A percentile compares a stretch with the other conserved stretches of the same genome.
Conservation (phyloP, 768 basidiomycete genomes). For the Macrolepiota fuliginosa region DNA sequence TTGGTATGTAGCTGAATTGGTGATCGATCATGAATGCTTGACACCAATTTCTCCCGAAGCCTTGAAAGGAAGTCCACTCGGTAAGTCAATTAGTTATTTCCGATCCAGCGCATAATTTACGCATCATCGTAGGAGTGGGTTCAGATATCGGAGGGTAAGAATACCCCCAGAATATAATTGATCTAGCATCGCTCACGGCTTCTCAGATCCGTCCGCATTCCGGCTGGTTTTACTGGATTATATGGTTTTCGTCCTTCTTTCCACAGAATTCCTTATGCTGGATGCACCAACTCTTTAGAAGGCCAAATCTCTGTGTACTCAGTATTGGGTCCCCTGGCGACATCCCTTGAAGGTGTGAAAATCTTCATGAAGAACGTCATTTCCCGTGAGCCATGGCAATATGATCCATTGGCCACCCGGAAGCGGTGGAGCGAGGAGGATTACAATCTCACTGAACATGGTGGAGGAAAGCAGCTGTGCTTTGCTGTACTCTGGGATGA, state of each 20-base stretch:
- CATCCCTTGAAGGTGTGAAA: constrained; percentile 58
- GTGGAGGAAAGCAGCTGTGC: constrained; percentile 47
- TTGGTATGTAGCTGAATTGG: constrained; percentile 37
- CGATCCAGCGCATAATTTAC: not conserved
- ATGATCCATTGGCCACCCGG: constrained; percentile 56
- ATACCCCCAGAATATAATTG: not conserved
- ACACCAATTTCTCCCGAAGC: constrained; percentile 22
- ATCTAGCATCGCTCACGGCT: not conserved
- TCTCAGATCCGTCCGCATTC: constrained; percentile 69
- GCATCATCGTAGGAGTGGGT: constrained; percentile 58
- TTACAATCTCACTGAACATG: constrained; percentile 60
- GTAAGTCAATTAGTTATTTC: constrained; percentile 20
- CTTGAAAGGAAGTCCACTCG: constrained; percentile 42
- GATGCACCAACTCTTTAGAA: constrained; percentile 59
- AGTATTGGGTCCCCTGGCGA: constrained; percentile 72
- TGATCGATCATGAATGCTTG: not conserved
- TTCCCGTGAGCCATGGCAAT: constrained; percentile 59
- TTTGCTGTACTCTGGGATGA: constrained; percentile 70
- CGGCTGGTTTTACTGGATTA: constrained; percentile 61
- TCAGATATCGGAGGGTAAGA: constrained; percentile 77
- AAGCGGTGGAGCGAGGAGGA: constrained; percentile 62
- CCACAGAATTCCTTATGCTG: constrained; percentile 68
- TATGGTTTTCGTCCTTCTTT: constrained; percentile 74
- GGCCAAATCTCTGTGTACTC: constrained; percentile 73
- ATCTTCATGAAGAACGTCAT: constrained; percentile 65